A percentile compares a stretch with the other conserved stretches of the same genome.
Conservation (phyloP, 139 green algal genomes). For the Chlorella sp. region DNA sequence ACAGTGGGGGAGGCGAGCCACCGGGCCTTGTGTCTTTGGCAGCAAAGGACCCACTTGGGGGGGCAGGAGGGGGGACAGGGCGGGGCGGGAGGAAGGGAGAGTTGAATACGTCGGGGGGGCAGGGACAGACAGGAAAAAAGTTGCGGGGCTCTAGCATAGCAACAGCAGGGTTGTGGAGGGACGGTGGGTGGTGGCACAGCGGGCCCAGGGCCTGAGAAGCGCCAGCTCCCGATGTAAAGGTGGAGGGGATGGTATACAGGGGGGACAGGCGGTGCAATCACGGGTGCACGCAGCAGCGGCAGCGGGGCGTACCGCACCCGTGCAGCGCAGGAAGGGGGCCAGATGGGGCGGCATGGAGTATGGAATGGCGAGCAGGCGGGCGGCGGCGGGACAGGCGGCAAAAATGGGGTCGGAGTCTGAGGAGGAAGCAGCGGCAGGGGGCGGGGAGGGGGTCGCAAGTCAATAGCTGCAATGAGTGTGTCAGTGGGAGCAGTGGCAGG, state of each 20-base stretch:
- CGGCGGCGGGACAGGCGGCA: neutral
- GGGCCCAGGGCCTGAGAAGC: too few relatives aligned
- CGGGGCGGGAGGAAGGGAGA: neutral
- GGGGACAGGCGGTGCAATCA: neutral
- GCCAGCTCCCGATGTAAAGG: neutral
- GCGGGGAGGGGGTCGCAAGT: neutral
- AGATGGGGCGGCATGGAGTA: neutral
- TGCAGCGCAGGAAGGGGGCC: neutral
- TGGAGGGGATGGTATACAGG: neutral
- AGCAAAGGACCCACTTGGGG: too few relatives aligned
- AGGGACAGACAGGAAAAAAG: neutral
- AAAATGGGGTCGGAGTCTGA: conserved; percentile 1
- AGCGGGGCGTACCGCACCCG: neutral
- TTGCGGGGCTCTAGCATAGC: neutral
- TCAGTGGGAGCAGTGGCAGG: too few relatives aligned
- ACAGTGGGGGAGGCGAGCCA: too few relatives aligned
- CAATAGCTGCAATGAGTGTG: neutral
- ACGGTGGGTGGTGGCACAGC: neutral
- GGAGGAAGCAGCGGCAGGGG: too few relatives aligned
- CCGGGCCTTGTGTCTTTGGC: too few relatives aligned
- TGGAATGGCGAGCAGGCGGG: neutral
- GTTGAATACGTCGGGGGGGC: neutral
- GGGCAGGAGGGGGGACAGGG: neutral
- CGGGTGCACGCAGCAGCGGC: neutral
- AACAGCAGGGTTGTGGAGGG: neutral